These are phyloP conservation scores for Gryganskiella cystojenkinii DNA, from an alignment of 192 early-diverging fungal species.

Conservation along the genomic window DNA sequence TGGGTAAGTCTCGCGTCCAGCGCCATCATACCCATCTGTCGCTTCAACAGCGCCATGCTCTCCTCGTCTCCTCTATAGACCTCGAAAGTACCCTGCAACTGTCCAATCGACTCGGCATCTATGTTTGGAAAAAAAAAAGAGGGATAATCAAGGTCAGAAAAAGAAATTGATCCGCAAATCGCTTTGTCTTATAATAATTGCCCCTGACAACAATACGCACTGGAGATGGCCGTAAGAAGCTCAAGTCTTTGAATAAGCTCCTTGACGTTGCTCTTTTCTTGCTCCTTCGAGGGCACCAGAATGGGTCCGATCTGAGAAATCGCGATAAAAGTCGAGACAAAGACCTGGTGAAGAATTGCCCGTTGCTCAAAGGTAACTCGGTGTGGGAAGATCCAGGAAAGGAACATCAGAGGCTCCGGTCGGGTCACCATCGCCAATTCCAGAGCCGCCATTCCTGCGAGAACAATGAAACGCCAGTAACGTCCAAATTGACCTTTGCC, in stretches of 20 bases:
- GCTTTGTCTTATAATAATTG: not conserved
- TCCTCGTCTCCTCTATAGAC: constrained; percentile 47
- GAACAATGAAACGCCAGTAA: constrained; percentile 58
- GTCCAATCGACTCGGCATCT: constrained; percentile 46
- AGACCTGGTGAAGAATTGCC: constrained; percentile 55
- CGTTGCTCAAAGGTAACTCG: constrained; percentile 56
- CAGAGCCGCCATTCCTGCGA: constrained; percentile 55
- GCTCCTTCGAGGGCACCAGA: constrained; percentile 51
- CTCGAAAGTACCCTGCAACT: constrained; percentile 47
- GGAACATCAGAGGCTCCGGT: constrained; percentile 17
- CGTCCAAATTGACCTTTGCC: constrained; percentile 62
- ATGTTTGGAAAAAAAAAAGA: not conserved
- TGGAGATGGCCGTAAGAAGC: constrained; percentile 48
- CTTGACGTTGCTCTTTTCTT: constrained; percentile 34
- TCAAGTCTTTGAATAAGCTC: constrained; percentile 39
- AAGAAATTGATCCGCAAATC: not conserved
- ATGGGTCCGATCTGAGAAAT: constrained; percentile 60
- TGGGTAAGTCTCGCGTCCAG: constrained; percentile 44
- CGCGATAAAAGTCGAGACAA: constrained; percentile 57
- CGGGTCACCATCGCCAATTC: constrained; percentile 56
- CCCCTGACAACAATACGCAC: constrained; percentile 11
- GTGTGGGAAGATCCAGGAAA: constrained; percentile 41
- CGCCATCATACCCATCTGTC: constrained; percentile 54
- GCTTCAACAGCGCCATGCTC: constrained; percentile 47
- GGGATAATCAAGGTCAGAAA: not conserved